These are phyloP conservation scores for Pleurotus giganteus DNA, from an alignment of 768 basidiomycete species.

Conservation along the genomic window DNA sequence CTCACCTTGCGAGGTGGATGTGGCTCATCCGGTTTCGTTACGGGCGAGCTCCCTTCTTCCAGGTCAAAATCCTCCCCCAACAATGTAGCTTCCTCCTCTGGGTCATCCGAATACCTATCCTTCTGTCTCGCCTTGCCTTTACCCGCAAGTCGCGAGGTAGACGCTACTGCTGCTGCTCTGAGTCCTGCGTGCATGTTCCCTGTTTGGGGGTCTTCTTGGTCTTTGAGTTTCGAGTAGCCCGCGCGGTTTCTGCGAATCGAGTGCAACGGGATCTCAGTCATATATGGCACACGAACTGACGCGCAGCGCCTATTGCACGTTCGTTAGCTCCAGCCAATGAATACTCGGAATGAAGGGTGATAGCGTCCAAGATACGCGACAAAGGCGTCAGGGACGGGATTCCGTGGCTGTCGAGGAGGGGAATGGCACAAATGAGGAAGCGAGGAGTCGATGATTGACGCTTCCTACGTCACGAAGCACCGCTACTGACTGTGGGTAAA, in stretches of 20 bases:
- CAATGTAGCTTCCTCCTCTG: slow-evolving; percentile 59
- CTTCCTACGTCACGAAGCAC: too few species aligned
- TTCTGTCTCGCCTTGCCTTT: slow-evolving; percentile 36
- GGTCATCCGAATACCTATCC: slow-evolving; percentile 61
- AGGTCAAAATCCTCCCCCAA: slow-evolving; percentile 39
- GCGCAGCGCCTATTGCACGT: background rate
- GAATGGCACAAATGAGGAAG: too few species aligned
- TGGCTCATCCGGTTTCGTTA: slow-evolving; percentile 16
- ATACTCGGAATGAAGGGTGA: slow-evolving; percentile 7
- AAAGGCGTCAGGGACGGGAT: too few species aligned
- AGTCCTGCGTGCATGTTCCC: slow-evolving; percentile 25
- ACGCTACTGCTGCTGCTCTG: slow-evolving; percentile 24
- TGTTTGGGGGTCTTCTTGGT: background rate
- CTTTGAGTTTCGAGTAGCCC: slow-evolving; percentile 42
- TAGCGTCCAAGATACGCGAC: too few species aligned
- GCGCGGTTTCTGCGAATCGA: slow-evolving; percentile 52
- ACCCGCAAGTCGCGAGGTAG: slow-evolving; percentile 21
- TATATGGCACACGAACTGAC: slow-evolving; percentile 21
- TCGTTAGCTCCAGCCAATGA: too few species aligned
- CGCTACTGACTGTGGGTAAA: too few species aligned
- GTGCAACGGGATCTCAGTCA: slow-evolving; percentile 75
- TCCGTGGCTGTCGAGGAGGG: too few species aligned
- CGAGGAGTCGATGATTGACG: too few species aligned
- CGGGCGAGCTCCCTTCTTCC: slow-evolving; percentile 36
- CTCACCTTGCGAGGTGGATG: slow-evolving; percentile 8